Evolutionary conservation across 805 yeast species (phyloP).

Genomic region (Saccharomycopsis amapae): DNA sequence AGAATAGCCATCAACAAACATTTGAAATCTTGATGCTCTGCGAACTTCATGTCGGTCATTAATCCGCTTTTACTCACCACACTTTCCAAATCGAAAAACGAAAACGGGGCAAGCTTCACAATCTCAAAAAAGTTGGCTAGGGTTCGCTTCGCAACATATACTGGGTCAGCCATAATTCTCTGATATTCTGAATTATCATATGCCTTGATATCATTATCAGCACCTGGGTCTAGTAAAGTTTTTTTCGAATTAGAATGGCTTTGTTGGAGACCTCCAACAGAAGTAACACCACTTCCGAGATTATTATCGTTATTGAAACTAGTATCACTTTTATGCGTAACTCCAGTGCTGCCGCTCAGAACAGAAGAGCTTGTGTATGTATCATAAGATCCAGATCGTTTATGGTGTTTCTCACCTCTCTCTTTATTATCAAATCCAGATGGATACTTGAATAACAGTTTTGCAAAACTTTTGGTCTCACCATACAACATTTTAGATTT

Average conservation of each 20-base stretch:
- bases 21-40: background rate
- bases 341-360: no score
- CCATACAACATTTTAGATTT: background rate
- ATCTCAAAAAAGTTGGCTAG: constrained; percentile 6
- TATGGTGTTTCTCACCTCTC: no score
- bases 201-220: background rate
- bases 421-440: no score
- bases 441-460: background rate
- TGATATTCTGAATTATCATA: constrained; percentile 6
- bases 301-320: background rate
- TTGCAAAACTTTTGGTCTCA: background rate
- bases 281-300: no score
- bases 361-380: no score
- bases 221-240: no score
- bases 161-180: constrained; percentile 3
- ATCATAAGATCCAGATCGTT: no score
- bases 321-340: no score
- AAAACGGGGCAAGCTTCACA: constrained; percentile 1
- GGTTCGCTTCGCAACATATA: constrained; percentile 2
- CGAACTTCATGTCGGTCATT: no score
- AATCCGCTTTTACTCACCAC: background rate
- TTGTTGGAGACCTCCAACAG: no score
- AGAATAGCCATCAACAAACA: constrained; percentile 3
- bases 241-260: no score
- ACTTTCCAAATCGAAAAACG: background rate